Percentiles rank a stretch among this genome's conserved stretches.
These are phyloP conservation scores for Dalechampia spathulata DNA, from an alignment of 441 rosid genomes.

Conservation along the genomic window DNA sequence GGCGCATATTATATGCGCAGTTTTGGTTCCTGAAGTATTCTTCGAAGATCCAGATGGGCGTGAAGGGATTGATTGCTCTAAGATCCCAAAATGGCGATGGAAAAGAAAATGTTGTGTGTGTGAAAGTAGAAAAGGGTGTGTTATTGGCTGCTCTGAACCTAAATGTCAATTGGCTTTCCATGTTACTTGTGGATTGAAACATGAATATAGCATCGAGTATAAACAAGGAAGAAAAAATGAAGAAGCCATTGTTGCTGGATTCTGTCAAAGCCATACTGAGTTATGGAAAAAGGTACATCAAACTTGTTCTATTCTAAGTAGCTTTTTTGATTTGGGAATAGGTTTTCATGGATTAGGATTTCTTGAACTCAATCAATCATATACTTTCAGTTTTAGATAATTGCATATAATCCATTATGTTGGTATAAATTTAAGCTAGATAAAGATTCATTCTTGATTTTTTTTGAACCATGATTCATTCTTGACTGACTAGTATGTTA, in stretches of 20 bases:
- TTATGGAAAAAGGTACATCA: slow-evolving; percentile 64
- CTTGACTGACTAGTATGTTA: no score
- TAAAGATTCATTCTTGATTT: no score
- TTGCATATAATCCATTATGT: no score
- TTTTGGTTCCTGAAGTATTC: slow-evolving; percentile 82
- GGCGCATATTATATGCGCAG: slow-evolving; percentile 77
- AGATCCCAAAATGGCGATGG: slow-evolving; percentile 58
- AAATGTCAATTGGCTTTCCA: slow-evolving; percentile 63
- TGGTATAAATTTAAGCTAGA: no score
- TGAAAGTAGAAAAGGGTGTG: slow-evolving; percentile 51
- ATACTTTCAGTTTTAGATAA: no score
- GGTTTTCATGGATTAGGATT: background rate
- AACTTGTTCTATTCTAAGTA: no score
- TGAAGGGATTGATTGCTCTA: slow-evolving; percentile 57
- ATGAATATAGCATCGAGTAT: slow-evolving; percentile 71
- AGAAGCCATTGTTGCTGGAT: slow-evolving; percentile 71
- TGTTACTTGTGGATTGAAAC: slow-evolving; percentile 69
- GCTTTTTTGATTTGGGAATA: background rate
- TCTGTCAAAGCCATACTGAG: slow-evolving; percentile 64
- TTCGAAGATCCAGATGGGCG: slow-evolving; percentile 81
- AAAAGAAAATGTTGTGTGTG: slow-evolving; percentile 57
- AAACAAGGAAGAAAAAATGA: slow-evolving; percentile 47
- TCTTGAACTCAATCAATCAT: no score
- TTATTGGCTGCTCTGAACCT: slow-evolving; percentile 73
- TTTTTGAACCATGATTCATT: no score